phyloP scores from a whole-genome alignment of 2,329 filamentous ascomycete genomes.

The Monilinia fructicola region DNA sequence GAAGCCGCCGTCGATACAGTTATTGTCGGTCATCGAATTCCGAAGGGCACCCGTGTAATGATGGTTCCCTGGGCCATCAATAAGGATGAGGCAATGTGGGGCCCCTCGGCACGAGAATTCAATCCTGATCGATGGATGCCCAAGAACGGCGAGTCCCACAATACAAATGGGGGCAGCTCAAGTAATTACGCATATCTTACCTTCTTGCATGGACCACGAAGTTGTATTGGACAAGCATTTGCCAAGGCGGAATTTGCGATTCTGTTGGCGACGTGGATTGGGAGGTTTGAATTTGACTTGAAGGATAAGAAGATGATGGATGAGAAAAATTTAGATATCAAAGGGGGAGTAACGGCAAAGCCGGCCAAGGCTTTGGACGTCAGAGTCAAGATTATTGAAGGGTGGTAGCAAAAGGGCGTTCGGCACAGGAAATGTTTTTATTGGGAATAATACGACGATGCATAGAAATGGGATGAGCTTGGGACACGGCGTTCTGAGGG shows the following conservation, averaged over 20 bases:
- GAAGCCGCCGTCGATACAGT: slow-evolving; percentile 63
- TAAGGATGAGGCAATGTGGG: slow-evolving; percentile 69
- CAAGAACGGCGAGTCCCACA: slow-evolving; percentile 40
- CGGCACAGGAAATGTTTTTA: no score
- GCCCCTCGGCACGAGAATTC: slow-evolving; percentile 70
- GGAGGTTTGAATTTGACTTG: slow-evolving; percentile 66
- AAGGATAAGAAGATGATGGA: slow-evolving; percentile 60
- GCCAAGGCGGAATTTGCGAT: slow-evolving; percentile 83
- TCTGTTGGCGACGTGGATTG: slow-evolving; percentile 73
- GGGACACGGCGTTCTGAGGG: no score
- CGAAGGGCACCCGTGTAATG: slow-evolving; percentile 67
- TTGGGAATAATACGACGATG: no score
- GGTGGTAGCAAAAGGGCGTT: slow-evolving; percentile 52
- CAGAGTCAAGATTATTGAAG: slow-evolving; percentile 63
- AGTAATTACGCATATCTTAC: slow-evolving; percentile 78
- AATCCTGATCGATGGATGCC: slow-evolving; percentile 74
- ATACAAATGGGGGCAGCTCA: slow-evolving; percentile 66
- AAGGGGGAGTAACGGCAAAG: slow-evolving; percentile 67
- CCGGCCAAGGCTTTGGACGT: slow-evolving; percentile 73
- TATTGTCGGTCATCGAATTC: slow-evolving; percentile 64
- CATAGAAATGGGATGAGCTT: no score
- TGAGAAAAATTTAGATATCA: slow-evolving; percentile 65
- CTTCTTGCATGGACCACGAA: slow-evolving; percentile 82
- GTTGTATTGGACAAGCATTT: slow-evolving; percentile 81
- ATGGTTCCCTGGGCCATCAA: slow-evolving; percentile 69